Conservation (phyloP, 441 rosid genomes). For the Pelargonium myrrhifolium region DNA sequence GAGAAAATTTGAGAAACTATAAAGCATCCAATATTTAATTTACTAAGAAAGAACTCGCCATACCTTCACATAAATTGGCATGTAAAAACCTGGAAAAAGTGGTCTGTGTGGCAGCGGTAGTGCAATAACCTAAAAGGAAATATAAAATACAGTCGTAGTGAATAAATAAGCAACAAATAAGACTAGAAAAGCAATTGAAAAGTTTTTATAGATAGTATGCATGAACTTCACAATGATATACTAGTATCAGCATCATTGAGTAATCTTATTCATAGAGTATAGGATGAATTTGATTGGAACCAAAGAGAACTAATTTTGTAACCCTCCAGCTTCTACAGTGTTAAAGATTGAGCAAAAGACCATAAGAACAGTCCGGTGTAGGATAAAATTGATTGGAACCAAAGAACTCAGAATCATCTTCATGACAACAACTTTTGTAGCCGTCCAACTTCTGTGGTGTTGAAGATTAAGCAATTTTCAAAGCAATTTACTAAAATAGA, state of each 20-base stretch:
- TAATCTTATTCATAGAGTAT: neutral
- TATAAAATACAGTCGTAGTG: constrained; percentile 7
- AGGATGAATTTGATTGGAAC: neutral
- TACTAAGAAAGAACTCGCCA: neutral
- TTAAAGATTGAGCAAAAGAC: neutral
- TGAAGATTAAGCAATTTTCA: too few relatives aligned
- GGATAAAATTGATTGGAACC: too few relatives aligned
- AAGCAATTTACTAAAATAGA: too few relatives aligned
- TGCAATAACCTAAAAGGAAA: constrained; percentile 59
- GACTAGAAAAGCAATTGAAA: neutral
- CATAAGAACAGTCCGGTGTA: neutral
- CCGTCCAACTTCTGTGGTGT: too few relatives aligned
- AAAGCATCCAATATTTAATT: too few relatives aligned
- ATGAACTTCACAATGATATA: neutral
- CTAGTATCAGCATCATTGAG: neutral
- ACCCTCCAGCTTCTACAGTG: too few relatives aligned
- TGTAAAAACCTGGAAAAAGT: constrained; percentile 91
- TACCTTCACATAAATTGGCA: constrained; percentile 98
- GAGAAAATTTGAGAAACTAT: too few relatives aligned
- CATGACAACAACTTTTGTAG: too few relatives aligned
- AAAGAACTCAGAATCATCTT: too few relatives aligned
- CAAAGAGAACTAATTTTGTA: neutral
- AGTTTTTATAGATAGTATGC: neutral
- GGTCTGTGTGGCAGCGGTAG: constrained; percentile 89
- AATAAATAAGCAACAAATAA: constrained; percentile 10